phyloP scores from a whole-genome alignment of 2,329 filamentous ascomycete genomes.

The Daldinia sp. region DNA sequence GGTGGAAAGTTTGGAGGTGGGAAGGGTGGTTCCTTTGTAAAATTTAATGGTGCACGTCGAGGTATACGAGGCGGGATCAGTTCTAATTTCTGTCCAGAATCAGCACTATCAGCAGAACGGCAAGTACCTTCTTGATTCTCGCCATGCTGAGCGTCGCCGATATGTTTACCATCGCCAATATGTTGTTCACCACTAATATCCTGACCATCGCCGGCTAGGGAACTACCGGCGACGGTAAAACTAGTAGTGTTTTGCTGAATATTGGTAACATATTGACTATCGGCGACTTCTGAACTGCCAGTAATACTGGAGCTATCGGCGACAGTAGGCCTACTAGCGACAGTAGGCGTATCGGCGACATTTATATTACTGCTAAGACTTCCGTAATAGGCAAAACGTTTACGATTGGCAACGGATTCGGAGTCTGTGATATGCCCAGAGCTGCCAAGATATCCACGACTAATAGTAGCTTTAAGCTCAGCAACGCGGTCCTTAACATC shows the following conservation, averaged over 20 bases:
- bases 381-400: background rate
- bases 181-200: background rate
- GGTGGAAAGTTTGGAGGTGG: conserved; percentile 12
- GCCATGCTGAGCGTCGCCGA: background rate
- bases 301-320: too few species aligned
- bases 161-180: background rate
- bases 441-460: background rate
- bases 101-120: background rate
- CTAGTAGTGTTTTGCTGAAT: too few species aligned
- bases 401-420: background rate
- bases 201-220: background rate
- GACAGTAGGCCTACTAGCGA: too few species aligned
- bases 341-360: background rate
- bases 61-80: background rate
- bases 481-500: background rate
- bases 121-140: background rate
- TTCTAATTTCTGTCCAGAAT: background rate
- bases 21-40: background rate
- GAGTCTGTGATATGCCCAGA: background rate
- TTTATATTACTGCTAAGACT: too few species aligned
- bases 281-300: background rate
- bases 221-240: background rate
- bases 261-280: background rate
- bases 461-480: background rate
- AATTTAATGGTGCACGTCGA: background rate